A percentile compares a stretch with the other conserved stretches of the same genome.
Evolutionary conservation across 2,329 filamentous ascomycete genomes (phyloP).

Genomic region (Cytospora schulzeri): DNA sequence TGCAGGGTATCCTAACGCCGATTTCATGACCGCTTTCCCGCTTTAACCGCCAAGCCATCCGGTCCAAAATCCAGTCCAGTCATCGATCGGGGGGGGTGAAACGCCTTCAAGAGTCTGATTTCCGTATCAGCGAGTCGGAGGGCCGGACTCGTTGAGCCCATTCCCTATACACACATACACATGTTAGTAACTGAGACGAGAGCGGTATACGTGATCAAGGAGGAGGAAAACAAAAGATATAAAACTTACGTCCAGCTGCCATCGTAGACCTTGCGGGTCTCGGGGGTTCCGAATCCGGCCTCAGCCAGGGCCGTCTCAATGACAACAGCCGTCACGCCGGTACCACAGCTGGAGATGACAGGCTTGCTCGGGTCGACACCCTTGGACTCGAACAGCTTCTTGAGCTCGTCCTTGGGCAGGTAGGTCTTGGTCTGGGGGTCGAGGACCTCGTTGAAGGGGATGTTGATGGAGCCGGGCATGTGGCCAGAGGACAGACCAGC

Average conservation of each 20-base stretch:
- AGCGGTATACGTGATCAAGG: not conserved
- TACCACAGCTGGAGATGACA: slow-evolving; percentile 87
- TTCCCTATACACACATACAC: slow-evolving; percentile 53
- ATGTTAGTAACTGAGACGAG: slow-evolving; percentile 24
- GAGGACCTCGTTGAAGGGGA: slow-evolving; percentile 79
- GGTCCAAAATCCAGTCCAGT: slow-evolving; percentile 6
- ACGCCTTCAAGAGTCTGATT: slow-evolving; percentile 15
- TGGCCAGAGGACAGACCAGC: slow-evolving; percentile 86
- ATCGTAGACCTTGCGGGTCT: slow-evolving; percentile 80
- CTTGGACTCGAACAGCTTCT: slow-evolving; percentile 75
- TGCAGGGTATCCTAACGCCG: slow-evolving; percentile 27
- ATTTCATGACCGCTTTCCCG: slow-evolving; percentile 15
- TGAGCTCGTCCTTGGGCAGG: slow-evolving; percentile 70
- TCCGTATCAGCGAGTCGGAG: slow-evolving; percentile 64
- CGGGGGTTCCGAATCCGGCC: slow-evolving; percentile 70
- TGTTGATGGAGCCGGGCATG: slow-evolving; percentile 82
- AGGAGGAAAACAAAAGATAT: too few relatives aligned
- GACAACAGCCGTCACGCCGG: slow-evolving; percentile 89
- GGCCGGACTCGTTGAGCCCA: slow-evolving; percentile 68
- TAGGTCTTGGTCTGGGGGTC: slow-evolving; percentile 83
- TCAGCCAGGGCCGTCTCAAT: slow-evolving; percentile 84
- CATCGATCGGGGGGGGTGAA: not conserved
- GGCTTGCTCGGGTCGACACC: slow-evolving; percentile 78
- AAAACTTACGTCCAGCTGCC: slow-evolving; percentile 94
- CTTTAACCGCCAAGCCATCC: slow-evolving; percentile 8